Conservation (phyloP, 192 early-diverging fungal species). For the Mortierella alpina region DNA sequence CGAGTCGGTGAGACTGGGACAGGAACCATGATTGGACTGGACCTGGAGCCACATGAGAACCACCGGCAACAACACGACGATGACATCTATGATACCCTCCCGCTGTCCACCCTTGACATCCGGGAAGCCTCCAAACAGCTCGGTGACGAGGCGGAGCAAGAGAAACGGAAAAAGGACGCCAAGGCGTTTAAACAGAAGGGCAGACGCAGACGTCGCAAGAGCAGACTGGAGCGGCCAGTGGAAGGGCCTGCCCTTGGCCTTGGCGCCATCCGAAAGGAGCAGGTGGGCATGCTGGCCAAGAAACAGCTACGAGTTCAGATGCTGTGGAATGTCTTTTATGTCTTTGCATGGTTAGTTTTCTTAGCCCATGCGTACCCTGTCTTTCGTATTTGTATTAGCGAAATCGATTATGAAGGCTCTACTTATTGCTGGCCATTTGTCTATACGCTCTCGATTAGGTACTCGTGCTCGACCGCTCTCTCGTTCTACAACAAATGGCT, state of each 20-base stretch:
- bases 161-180: neutral
- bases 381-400: no score
- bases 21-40: conserved; percentile 45
- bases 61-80: neutral
- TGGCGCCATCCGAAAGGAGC: conserved; percentile 17
- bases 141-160: neutral
- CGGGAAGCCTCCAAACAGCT: neutral
- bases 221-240: neutral
- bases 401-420: neutral
- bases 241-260: conserved; percentile 5
- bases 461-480: conserved; percentile 68
- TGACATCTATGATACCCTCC: conserved; percentile 35
- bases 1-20: conserved; percentile 49
- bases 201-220: neutral
- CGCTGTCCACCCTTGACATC: conserved; percentile 23
- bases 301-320: conserved; percentile 28
- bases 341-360: conserved; percentile 59
- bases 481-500: conserved; percentile 96
- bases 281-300: conserved; percentile 31
- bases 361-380: neutral
- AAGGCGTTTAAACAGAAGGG: neutral
- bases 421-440: conserved; percentile 26
- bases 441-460: conserved; percentile 46
- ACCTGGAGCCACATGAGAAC: conserved; percentile 19
- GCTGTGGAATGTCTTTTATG: conserved; percentile 55